Evolutionary conservation across 257 asterid genomes (phyloP), one percentile per base, ranked within the genome.

Genomic region (Leptodermis oblonga): DNA sequence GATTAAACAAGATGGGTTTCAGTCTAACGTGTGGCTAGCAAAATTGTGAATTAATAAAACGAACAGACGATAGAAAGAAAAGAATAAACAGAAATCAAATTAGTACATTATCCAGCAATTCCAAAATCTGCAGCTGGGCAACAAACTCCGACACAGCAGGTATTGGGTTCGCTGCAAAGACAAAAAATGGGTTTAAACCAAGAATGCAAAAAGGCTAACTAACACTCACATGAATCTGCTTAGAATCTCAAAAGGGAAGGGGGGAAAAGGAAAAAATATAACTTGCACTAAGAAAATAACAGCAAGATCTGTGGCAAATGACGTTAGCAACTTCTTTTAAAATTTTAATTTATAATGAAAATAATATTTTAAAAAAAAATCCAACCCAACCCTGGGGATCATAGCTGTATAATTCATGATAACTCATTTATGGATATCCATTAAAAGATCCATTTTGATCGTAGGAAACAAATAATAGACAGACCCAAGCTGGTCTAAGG

Each of bases 101-200:
- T 14, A 79, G 18, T 89, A 94, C 99, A 84, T 91, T 94, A 73
- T 94, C 99, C 17, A 92, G 83, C 85, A 89, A 76, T 88, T 94
- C 99, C 79, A 92, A 75, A 79, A 94, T 94, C 73, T 90, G 96
- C 65, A 94, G 76, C 75, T 86, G 97, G 56, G 98, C 97, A 59
- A 80, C 85, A 84, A 94, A 94, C 83, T 86, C 96, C 14, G 88
- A 79, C 18, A 89, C 95, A 12, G 95, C 92, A 67, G 51, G 75
- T 75, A 94, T 82, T 45, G 96, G 90, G 13, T 78, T 88, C 45
- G 81, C 99, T 94, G 96, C 87, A 77, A 67, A 76, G 23, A 67
- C 45, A 37, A 58, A n/a, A n/a, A 45, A 71, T 8, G 37, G 3
- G 46, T 62, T 23, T 61, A 48, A 62, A 18, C 54, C 18, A 51